phyloP scores from a whole-genome alignment of 441 rosid species.

The Eutrema salsugineum region DNA sequence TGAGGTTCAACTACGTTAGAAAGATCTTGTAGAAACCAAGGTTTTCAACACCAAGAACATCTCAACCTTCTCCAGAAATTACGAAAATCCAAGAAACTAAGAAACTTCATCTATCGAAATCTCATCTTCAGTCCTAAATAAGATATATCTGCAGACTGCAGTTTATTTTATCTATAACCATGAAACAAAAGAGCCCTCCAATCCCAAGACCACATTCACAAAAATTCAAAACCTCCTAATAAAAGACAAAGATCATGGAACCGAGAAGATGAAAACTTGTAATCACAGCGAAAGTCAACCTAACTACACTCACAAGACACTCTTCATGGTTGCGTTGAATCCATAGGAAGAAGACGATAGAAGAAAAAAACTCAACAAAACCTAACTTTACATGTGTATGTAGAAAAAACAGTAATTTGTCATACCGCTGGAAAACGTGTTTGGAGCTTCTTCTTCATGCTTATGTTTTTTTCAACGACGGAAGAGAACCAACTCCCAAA shows the following conservation, averaged over 20 bases:
- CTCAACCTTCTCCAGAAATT: background rate
- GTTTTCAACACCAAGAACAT: background rate
- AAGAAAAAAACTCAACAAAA: background rate
- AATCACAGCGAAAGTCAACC: background rate
- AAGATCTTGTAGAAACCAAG: background rate
- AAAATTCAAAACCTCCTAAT: background rate
- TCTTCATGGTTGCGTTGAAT: background rate
- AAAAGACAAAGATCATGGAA: conserved; percentile 3
- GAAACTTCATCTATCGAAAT: background rate
- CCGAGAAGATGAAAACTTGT: background rate
- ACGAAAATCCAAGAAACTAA: background rate
- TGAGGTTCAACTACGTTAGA: background rate
- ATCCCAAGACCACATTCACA: background rate
- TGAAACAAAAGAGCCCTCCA: background rate
- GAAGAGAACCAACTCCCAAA: background rate
- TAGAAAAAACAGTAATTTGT: background rate
- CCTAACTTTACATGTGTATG: background rate
- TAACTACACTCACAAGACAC: background rate
- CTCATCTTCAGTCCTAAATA: background rate
- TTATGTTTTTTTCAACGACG: background rate
- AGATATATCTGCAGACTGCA: background rate
- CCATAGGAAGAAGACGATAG: background rate
- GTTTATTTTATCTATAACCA: background rate
- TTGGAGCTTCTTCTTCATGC: conserved; percentile 40
- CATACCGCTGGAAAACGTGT: conserved; percentile 39